Percentiles rank a stretch among this genome's conserved stretches.
These are phyloP conservation scores for Harringtonia lauricola DNA, from an alignment of 2,329 filamentous ascomycete genomes.

Conservation along the genomic window DNA sequence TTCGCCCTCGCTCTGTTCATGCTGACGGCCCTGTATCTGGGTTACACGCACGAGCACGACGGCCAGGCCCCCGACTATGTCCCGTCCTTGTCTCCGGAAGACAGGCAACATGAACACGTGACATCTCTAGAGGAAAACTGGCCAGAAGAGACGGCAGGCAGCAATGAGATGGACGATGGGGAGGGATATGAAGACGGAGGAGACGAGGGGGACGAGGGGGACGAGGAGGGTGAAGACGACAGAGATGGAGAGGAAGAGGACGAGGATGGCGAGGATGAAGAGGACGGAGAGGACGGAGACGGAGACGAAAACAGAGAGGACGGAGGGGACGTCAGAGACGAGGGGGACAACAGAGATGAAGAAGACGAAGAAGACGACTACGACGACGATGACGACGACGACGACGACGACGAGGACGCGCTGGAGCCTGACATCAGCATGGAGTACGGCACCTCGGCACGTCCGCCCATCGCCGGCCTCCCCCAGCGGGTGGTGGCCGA, in stretches of 20 bases:
- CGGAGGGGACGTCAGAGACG: not conserved
- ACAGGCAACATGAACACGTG: not conserved
- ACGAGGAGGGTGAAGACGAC: not conserved
- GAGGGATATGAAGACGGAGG: not conserved
- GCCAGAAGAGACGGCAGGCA: not conserved
- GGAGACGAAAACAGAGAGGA: not conserved
- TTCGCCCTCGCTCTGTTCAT: not conserved
- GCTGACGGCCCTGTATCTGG: conserved; percentile 3
- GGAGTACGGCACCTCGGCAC: conserved; percentile 25
- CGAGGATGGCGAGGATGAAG: not conserved
- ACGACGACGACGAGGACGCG: not conserved
- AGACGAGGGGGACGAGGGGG: not conserved
- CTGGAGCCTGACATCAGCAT: conserved; percentile 5
- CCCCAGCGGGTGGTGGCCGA: conserved; percentile 17
- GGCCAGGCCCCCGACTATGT: not conserved
- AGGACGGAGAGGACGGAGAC: not conserved
- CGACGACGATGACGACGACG: not conserved
- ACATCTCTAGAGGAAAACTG: not conserved
- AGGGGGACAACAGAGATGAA: not conserved
- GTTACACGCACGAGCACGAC: not conserved
- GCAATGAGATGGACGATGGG: too few relatives aligned
- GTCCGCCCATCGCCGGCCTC: conserved; percentile 24
- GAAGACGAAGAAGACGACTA: not conserved
- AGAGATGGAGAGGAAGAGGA: not conserved
- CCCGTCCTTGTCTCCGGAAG: conserved; percentile 3